These are phyloP conservation scores for Fistulinella prunicolor DNA, from an alignment of 768 basidiomycete genomes.

Conservation along the genomic window DNA sequence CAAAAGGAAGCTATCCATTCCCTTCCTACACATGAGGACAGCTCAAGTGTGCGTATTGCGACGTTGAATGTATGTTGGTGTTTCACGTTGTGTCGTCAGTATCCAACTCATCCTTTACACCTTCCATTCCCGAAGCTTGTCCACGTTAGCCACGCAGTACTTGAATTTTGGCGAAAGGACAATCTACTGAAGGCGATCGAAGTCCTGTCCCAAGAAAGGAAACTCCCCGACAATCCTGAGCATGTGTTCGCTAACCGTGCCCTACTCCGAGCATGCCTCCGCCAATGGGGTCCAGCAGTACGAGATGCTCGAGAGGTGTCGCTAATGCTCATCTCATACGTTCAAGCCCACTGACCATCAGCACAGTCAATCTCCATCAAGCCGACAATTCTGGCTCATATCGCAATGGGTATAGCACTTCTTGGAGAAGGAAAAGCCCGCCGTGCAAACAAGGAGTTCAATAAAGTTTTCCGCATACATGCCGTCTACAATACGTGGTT, in stretches of 20 bases:
- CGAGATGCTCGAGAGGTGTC: not conserved
- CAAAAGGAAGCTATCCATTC: no score
- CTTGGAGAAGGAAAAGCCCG: no score
- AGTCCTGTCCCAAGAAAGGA: not conserved
- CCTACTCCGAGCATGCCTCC: not conserved
- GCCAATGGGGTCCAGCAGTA: not conserved
- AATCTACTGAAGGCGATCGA: not conserved
- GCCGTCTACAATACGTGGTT: no score
- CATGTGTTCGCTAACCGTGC: not conserved
- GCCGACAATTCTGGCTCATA: no score
- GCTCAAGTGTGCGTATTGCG: no score
- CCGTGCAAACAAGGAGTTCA: no score
- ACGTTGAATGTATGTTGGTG: not conserved
- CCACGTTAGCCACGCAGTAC: not conserved
- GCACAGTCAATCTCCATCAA: not conserved
- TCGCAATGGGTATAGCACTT: no score
- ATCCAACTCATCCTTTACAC: not conserved
- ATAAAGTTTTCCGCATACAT: no score
- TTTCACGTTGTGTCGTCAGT: not conserved
- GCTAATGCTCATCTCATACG: not conserved
- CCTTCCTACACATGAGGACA: no score
- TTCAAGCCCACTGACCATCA: not conserved
- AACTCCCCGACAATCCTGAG: not conserved
- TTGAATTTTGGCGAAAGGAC: not conserved
- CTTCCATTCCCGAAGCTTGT: not conserved